These are phyloP conservation scores for Musa itinerans DNA, from an alignment of 176 grass and related monocot species.

Conservation along the genomic window DNA sequence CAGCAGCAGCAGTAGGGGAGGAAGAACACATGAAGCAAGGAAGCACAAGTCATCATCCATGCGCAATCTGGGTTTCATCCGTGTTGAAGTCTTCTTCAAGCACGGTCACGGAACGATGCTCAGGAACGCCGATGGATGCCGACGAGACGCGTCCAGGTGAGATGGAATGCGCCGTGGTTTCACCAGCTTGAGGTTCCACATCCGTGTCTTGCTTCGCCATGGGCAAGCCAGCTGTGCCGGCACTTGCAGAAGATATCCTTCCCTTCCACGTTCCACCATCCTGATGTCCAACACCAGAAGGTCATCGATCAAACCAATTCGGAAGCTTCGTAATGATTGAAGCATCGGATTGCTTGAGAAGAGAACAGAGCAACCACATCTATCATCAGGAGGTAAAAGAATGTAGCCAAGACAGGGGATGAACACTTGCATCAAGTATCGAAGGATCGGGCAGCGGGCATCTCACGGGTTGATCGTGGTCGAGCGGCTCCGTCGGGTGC, in stretches of 20 bases:
- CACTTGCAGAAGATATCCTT: conserved; percentile 52
- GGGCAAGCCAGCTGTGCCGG: conserved; percentile 37
- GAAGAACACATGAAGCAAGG: not conserved
- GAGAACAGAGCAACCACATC: not conserved
- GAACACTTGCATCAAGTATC: conserved; percentile 74
- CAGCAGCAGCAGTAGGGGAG: not conserved
- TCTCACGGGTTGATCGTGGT: conserved; percentile 75
- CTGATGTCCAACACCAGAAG: conserved; percentile 32
- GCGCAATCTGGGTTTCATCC: not conserved
- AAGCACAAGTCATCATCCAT: not conserved
- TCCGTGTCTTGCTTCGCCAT: conserved; percentile 61
- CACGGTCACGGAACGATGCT: conserved; percentile 44
- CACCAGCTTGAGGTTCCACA: conserved; percentile 39
- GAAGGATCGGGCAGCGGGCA: conserved; percentile 90
- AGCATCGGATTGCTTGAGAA: not conserved
- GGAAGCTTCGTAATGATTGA: not conserved
- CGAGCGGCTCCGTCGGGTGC: conserved; percentile 72
- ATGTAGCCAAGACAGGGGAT: not conserved
- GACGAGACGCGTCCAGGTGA: conserved; percentile 51
- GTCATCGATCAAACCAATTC: not conserved
- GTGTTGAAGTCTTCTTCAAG: conserved; percentile 62
- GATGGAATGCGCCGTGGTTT: conserved; percentile 26
- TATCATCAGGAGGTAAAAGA: not conserved
- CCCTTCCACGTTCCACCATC: conserved; percentile 91
- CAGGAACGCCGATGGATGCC: conserved; percentile 54